Conservation (phyloP, 1,284 basidiomycete species). For the Malassezia brasiliensis region DNA sequence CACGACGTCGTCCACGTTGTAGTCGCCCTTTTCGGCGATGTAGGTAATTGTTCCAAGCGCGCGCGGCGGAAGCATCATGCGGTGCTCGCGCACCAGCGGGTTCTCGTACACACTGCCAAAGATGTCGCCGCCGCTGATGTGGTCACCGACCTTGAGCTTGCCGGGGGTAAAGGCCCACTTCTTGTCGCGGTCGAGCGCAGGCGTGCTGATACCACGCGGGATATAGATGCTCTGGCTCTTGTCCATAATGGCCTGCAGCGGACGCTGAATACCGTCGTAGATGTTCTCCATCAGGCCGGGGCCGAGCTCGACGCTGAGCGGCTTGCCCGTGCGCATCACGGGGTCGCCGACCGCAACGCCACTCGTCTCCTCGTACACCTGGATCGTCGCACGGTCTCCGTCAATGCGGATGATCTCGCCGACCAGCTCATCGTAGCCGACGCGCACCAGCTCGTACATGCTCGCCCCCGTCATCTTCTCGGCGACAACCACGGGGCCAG, state of each 20-base stretch:
- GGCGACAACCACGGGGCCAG: constrained; percentile 46
- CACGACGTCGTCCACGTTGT: constrained; percentile 83
- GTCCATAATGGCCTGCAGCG: constrained; percentile 78
- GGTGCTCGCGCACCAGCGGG: constrained; percentile 89
- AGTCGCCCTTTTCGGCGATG: constrained; percentile 88
- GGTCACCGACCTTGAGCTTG: constrained; percentile 67
- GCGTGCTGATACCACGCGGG: constrained; percentile 82
- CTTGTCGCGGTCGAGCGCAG: constrained; percentile 76
- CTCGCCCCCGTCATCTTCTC: constrained; percentile 47
- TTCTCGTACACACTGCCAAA: constrained; percentile 95
- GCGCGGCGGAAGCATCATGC: constrained; percentile 88
- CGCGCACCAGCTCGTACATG: constrained; percentile 49
- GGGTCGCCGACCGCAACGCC: constrained; percentile 88
- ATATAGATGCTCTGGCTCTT: constrained; percentile 97
- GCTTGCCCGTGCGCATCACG: constrained; percentile 91
- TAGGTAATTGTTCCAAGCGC: constrained; percentile 89
- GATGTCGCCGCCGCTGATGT: constrained; percentile 91
- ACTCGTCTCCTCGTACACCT: constrained; percentile 86
- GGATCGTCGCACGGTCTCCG: constrained; percentile 66
- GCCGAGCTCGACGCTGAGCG: constrained; percentile 90
- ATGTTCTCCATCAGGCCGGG: constrained; percentile 98
- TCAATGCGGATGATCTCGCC: constrained; percentile 48
- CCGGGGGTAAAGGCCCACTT: constrained; percentile 95
- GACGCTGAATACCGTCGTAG: constrained; percentile 58
- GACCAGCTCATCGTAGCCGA: constrained; percentile 46